phyloP scores from a whole-genome alignment of 176 grass and related monocot species.

The Bolboschoenus planiculmis region DNA sequence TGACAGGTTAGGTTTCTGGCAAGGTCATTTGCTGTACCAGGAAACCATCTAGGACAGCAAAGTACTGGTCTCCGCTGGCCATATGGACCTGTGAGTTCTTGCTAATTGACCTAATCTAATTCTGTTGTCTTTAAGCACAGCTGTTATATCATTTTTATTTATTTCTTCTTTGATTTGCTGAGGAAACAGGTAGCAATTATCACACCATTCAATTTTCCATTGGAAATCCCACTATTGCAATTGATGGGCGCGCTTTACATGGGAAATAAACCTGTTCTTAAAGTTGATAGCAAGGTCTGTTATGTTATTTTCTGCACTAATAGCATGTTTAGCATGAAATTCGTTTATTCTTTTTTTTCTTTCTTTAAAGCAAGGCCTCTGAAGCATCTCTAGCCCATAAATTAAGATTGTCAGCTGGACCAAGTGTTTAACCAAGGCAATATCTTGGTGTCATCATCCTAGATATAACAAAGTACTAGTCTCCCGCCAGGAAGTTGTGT shows the following conservation, averaged over 20 bases:
- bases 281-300: slow-evolving; percentile 95
- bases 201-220: slow-evolving; percentile 93
- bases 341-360: neutral
- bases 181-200: slow-evolving; percentile 84
- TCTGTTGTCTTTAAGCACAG: neutral
- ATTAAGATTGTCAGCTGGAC: neutral
- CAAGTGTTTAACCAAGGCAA: neutral
- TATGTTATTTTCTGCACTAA: neutral
- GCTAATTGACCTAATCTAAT: slow-evolving; percentile 1
- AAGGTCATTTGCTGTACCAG: slow-evolving; percentile 88
- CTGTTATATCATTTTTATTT: slow-evolving; percentile 12
- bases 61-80: slow-evolving; percentile 96
- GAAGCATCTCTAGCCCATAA: neutral
- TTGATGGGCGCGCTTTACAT: slow-evolving; percentile 96
- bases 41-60: slow-evolving; percentile 86
- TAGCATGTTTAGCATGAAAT: neutral
- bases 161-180: neutral
- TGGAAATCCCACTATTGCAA: slow-evolving; percentile 93
- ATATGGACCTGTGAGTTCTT: slow-evolving; percentile 77
- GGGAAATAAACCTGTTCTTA: slow-evolving; percentile 95
- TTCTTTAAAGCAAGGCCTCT: neutral
- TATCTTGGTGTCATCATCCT: neutral
- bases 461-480: neutral
- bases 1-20: slow-evolving; percentile 86
- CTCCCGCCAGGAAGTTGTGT: neutral